Conservation (phyloP, 805 yeast species). For the Maudiozyma bulderi region DNA sequence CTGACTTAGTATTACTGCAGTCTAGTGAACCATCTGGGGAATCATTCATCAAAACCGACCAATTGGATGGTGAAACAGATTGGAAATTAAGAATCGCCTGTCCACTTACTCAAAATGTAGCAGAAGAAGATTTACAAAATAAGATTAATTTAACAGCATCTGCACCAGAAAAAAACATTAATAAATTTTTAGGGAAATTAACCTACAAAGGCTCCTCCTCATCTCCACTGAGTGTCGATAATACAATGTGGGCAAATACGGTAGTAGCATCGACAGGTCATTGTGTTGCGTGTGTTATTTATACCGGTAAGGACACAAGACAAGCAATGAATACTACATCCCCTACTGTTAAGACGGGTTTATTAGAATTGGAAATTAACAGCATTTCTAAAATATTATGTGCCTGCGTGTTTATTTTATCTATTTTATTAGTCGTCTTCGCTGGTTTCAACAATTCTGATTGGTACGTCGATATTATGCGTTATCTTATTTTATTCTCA, state of each 20-base stretch:
- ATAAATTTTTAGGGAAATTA: conserved; percentile 68
- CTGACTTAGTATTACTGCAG: conserved; percentile 79
- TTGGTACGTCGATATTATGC: conserved; percentile 88
- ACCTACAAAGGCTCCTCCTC: conserved; percentile 46
- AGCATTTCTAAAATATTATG: conserved; percentile 80
- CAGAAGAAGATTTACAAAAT: conserved; percentile 39
- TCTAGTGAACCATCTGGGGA: conserved; percentile 80
- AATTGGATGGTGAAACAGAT: conserved; percentile 97
- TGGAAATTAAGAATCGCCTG: conserved; percentile 89
- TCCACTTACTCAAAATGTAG: conserved; percentile 54
- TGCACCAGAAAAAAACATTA: conserved; percentile 80
- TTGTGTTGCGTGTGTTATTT: conserved; percentile 78
- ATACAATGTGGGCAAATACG: conserved; percentile 96
- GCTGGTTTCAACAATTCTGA: conserved; percentile 57
- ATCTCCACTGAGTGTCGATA: conserved; percentile 69
- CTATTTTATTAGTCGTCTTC: conserved; percentile 66
- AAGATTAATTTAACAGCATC: conserved; percentile 55
- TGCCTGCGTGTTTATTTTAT: conserved; percentile 70
- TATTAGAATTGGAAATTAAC: conserved; percentile 86
- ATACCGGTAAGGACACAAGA: conserved; percentile 89
- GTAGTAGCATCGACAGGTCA: conserved; percentile 84
- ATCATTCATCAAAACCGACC: conserved; percentile 91
- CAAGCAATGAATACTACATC: conserved; percentile 89
- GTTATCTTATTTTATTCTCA: conserved; percentile 84
- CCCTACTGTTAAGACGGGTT: conserved; percentile 80